Conservation (phyloP, 1,284 basidiomycete genomes). For the Coniferiporia sulphurascens region DNA sequence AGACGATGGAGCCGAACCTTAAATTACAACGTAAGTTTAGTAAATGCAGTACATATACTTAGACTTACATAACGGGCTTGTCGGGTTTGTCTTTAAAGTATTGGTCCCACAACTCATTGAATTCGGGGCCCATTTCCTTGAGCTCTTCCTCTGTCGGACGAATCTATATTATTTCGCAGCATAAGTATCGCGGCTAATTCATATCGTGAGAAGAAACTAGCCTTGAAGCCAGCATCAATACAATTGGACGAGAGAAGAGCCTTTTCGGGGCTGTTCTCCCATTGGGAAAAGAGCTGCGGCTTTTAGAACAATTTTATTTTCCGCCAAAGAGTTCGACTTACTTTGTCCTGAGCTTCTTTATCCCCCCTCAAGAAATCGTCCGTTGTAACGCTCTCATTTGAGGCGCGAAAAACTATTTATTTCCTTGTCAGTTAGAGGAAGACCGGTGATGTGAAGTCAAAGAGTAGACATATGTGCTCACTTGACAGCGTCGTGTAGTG, state of each 20-base stretch:
- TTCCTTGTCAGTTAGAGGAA: neutral
- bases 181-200: neutral
- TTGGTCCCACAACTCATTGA: conserved; percentile 58
- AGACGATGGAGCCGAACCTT: conserved; percentile 61
- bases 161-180: conserved; percentile 34
- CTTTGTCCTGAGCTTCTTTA: conserved; percentile 51
- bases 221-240: conserved; percentile 74
- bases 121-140: conserved; percentile 73
- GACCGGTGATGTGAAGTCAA: neutral
- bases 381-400: conserved; percentile 55
- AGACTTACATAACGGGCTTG: conserved; percentile 60
- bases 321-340: conserved; percentile 19
- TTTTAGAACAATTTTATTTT: neutral
- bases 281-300: conserved; percentile 54
- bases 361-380: conserved; percentile 70
- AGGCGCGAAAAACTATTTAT: conserved; percentile 58
- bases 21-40: conserved; percentile 1
- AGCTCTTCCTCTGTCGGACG: conserved; percentile 63
- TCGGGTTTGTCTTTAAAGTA: conserved; percentile 76
- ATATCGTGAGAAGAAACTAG: conserved; percentile 20
- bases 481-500: conserved; percentile 66
- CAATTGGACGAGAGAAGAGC: conserved; percentile 62
- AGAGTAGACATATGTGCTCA: conserved; percentile 27
- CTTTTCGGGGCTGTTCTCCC: conserved; percentile 66
- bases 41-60: neutral